These are phyloP conservation scores for Truncatella angustata DNA, from an alignment of 2,329 filamentous ascomycete genomes.

Conservation along the genomic window DNA sequence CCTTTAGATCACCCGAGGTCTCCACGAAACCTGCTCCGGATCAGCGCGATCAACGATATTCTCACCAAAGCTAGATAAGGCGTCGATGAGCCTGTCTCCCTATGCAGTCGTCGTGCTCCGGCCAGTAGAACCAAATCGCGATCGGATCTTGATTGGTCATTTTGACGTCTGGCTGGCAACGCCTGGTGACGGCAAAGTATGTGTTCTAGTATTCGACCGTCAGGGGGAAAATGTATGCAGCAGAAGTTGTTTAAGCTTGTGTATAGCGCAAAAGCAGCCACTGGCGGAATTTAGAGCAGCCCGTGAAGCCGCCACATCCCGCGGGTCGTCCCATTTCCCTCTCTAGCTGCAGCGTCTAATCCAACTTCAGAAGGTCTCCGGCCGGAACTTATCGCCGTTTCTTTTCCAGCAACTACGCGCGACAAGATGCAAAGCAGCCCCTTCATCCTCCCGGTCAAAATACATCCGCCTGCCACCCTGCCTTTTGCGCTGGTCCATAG, in stretches of 20 bases:
- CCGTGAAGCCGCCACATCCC: neutral
- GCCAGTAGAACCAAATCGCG: no score
- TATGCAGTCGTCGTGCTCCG: no score
- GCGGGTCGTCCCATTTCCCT: neutral
- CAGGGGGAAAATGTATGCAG: no score
- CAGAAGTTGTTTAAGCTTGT: no score
- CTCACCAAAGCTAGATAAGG: neutral
- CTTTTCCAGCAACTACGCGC: neutral
- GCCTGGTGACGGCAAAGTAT: no score
- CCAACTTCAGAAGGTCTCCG: neutral
- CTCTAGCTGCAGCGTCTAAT: neutral
- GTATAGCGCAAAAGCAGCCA: no score
- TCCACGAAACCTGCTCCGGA: neutral
- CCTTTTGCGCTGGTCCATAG: neutral
- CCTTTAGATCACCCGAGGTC: neutral
- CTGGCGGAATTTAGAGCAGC: neutral
- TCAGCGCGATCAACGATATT: slow-evolving; percentile 3
- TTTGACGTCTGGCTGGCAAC: no score
- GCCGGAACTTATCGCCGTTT: neutral
- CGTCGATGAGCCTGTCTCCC: neutral
- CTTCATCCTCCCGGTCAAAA: neutral
- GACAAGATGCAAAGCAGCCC: neutral
- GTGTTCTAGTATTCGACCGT: no score
- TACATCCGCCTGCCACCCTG: neutral
- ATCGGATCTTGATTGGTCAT: slow-evolving; percentile 1